phyloP scores from a whole-genome alignment of 495 filamentous ascomycete species.

The Staphylotrichum tortipilum region DNA sequence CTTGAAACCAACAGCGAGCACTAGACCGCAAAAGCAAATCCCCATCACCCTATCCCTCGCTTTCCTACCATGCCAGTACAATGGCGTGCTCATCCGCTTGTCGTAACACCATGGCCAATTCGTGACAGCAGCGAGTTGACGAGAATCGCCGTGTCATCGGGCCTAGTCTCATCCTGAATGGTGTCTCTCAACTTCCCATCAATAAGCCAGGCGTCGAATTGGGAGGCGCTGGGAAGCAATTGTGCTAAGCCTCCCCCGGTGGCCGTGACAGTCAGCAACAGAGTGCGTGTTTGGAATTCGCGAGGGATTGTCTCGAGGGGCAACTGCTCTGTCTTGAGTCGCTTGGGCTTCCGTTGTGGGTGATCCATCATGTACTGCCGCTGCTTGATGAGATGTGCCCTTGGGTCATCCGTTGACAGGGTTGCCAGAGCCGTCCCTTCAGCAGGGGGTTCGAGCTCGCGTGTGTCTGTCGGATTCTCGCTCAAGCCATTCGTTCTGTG shows the following conservation, averaged over 20 bases:
- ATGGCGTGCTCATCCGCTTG: not conserved
- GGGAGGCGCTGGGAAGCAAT: not conserved
- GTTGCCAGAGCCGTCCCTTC: slow-evolving; percentile 10
- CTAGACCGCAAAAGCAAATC: too few species aligned
- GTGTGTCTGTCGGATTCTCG: not conserved
- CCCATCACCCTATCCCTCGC: too few species aligned
- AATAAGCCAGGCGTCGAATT: slow-evolving; percentile 10
- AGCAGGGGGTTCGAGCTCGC: too few species aligned
- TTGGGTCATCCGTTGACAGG: slow-evolving; percentile 30
- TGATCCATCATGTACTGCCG: slow-evolving; percentile 27
- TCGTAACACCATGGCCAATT: not conserved
- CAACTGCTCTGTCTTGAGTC: slow-evolving; percentile 35
- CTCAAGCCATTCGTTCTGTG: not conserved
- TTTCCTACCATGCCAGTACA: not conserved
- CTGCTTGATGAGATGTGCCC: slow-evolving; percentile 32
- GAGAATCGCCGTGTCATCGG: not conserved
- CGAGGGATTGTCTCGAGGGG: slow-evolving; percentile 35
- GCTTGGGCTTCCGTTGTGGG: slow-evolving; percentile 22
- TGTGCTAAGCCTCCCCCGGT: not conserved
- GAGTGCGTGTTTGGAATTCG: slow-evolving; percentile 19
- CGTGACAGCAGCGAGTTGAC: slow-evolving; percentile 1
- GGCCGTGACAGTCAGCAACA: slow-evolving; percentile 17
- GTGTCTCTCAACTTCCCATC: slow-evolving; percentile 2
- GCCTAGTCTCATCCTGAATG: not conserved
- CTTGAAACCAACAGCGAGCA: too few species aligned